phyloP scores from a whole-genome alignment of 306 rosid species.

The Cucumis cinereus region DNA sequence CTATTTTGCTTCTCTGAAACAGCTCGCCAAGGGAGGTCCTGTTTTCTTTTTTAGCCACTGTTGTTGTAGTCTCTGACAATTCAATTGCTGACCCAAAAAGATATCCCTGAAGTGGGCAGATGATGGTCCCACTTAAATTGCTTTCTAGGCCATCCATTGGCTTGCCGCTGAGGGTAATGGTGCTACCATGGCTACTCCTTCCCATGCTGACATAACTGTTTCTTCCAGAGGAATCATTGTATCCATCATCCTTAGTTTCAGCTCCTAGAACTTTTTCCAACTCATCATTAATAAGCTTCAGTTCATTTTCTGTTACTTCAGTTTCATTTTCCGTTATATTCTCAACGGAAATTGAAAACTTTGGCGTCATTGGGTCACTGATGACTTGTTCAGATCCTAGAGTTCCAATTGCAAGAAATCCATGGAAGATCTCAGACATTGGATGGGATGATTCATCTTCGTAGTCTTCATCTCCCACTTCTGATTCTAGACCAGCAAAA shows the following conservation, averaged over 20 bases:
- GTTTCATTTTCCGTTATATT: slow-evolving; percentile 80
- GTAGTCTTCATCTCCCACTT: slow-evolving; percentile 39
- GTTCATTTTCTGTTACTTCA: slow-evolving; percentile 73
- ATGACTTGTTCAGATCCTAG: slow-evolving; percentile 59
- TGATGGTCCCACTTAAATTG: slow-evolving; percentile 39
- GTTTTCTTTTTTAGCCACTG: slow-evolving; percentile 57
- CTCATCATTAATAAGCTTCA: slow-evolving; percentile 79
- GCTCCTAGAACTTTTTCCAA: slow-evolving; percentile 74
- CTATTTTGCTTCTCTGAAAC: slow-evolving; percentile 56
- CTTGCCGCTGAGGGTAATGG: slow-evolving; percentile 67
- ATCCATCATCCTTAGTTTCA: slow-evolving; percentile 57
- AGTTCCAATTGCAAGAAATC: slow-evolving; percentile 93
- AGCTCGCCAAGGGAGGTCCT: slow-evolving; percentile 80
- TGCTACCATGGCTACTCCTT: slow-evolving; percentile 78
- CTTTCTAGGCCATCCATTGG: slow-evolving; percentile 36
- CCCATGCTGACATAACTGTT: slow-evolving; percentile 82
- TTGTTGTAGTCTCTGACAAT: slow-evolving; percentile 43
- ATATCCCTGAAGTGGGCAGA: slow-evolving; percentile 77
- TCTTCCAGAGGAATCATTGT: slow-evolving; percentile 68
- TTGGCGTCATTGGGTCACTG: slow-evolving; percentile 61
- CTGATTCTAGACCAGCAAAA: slow-evolving; percentile 57
- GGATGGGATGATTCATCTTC: slow-evolving; percentile 40
- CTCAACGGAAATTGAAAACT: slow-evolving; percentile 55
- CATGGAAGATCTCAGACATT: slow-evolving; percentile 69
- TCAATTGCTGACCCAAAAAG: slow-evolving; percentile 72